Percentiles rank a stretch among this genome's conserved stretches.
These are phyloP conservation scores for Raddia distichophylla DNA, from an alignment of 176 grass and related monocot genomes.

Conservation along the genomic window DNA sequence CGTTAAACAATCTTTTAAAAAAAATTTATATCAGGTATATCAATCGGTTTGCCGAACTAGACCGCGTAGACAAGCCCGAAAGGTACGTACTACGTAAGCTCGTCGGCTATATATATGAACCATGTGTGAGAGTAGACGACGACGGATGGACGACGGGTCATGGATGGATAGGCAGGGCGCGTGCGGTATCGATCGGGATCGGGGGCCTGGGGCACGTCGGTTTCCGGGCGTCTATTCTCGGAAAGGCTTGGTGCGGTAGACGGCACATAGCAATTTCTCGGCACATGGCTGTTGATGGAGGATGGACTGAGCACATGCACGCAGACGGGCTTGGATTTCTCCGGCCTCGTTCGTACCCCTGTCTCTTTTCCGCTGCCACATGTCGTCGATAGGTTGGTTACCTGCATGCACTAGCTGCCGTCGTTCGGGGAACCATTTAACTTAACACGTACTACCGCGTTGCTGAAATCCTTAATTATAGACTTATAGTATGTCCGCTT, in stretches of 20 bases:
- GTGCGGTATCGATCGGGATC: no score
- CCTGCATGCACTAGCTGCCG: neutral
- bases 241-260: constrained; percentile 28
- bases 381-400: neutral
- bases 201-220: constrained; percentile 13
- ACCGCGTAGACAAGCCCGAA: no score
- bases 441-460: no score
- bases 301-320: neutral
- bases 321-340: constrained; percentile 15
- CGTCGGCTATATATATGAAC: no score
- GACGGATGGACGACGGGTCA: no score
- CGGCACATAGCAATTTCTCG: neutral
- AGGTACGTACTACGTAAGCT: no score
- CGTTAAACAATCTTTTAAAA: no score
- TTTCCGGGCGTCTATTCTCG: constrained; percentile 29
- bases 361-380: constrained; percentile 4
- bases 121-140: neutral
- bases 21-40: no score
- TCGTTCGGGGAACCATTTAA: neutral
- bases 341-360: neutral
- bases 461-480: neutral
- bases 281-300: constrained; percentile 31
- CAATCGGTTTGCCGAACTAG: no score
- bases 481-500: no score
- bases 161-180: neutral